Evolutionary conservation across 306 rosid genomes (phyloP), one percentile per base, ranked within the genome.

Genomic region (Rosa persica): DNA sequence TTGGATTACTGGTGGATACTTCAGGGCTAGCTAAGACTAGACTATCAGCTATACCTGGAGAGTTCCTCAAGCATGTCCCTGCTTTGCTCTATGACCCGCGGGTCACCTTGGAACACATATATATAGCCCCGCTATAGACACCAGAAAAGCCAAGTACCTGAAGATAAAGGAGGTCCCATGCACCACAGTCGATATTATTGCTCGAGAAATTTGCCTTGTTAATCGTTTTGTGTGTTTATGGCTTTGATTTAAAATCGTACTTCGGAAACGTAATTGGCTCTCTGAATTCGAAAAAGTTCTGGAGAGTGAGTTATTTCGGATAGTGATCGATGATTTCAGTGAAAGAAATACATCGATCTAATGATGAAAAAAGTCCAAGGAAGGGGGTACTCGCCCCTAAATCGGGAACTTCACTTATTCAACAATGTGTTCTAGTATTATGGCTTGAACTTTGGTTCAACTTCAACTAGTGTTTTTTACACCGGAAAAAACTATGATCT

Each of bases 141-240:
- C 40, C 74, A 70, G 42, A 66, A 66, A 38, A 66, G 47, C 42
- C 62, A 22, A 57, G 23, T 22, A 57, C 30, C 62, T 57, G 62
- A 57, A 9, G 30, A 57, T 10, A 57, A 8, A 43, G 11, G 30
- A n/a, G 30, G 62, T 57, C 62, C 62, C 62, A n/a, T 57, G 15
- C 30, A 57, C 62, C 5, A 8, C 5, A 9, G 12, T 57, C 62
- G 22, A 22, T n/a, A n/a, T 1, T 22, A 22, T 57, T 57, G 27
- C 61, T n/a, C 11, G 12, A 4, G 8, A 57, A 57, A 57, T 22
- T 22, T n/a, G 13, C 62, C 23, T 57, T 9, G 62, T 57, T 57
- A 12, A 55, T 8, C 72, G 20, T 16, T 1, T 67, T 67, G 34
- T 22, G 47, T 38, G n/a, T 15, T 34, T 67, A 25, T 42, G 52